A percentile compares a stretch with the other conserved stretches of the same genome.
These are phyloP conservation scores for Globisporangium middletonii DNA, from an alignment of 352 stramenopile species.

Conservation along the genomic window DNA sequence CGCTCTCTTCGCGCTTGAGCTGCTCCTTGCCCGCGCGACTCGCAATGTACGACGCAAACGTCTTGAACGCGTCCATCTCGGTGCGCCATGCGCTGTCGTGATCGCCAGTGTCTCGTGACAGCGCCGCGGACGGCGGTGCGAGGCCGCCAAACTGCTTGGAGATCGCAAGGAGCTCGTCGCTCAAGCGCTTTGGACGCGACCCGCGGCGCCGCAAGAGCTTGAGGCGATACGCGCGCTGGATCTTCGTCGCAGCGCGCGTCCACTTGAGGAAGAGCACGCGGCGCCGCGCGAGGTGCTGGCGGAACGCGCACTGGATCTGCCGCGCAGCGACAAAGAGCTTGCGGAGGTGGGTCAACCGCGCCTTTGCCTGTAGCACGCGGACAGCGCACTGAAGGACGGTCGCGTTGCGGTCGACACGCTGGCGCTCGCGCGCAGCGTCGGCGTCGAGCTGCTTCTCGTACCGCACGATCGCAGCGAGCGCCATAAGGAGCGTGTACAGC, in stretches of 20 bases:
- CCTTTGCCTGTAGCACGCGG: conserved; percentile 22
- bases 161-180: conserved; percentile 36
- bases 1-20: conserved; percentile 39
- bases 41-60: conserved; percentile 44
- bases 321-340: conserved; percentile 29
- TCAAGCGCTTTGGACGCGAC: conserved; percentile 28
- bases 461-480: conserved; percentile 31
- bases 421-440: conserved; percentile 18
- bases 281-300: conserved; percentile 56
- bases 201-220: conserved; percentile 36
- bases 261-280: conserved; percentile 38
- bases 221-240: conserved; percentile 59
- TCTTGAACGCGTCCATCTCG: conserved; percentile 52
- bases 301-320: conserved; percentile 61
- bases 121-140: conserved; percentile 1
- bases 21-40: conserved; percentile 47
- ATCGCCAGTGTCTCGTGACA: neutral
- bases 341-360: conserved; percentile 19
- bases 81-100: conserved; percentile 22
- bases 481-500: conserved; percentile 17
- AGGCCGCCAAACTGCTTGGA: conserved; percentile 34
- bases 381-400: conserved; percentile 45
- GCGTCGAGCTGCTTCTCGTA: conserved; percentile 53
- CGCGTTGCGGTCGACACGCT: conserved; percentile 16
- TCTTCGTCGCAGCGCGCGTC: conserved; percentile 33